Conservation (phyloP, 495 filamentous ascomycete genomes). For the Lepidopterella palustris region DNA sequence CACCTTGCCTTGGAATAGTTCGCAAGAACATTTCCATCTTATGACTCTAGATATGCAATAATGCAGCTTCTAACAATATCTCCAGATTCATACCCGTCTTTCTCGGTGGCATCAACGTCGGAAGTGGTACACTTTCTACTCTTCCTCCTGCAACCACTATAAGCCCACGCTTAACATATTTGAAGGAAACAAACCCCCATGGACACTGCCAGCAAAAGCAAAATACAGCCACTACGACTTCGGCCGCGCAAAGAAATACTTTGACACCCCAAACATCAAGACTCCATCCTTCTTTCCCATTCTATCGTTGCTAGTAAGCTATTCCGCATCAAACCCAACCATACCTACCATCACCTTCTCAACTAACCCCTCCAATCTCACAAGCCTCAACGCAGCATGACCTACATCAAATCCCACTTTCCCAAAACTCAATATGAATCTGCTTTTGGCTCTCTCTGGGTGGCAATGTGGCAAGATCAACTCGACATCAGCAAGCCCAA, state of each 20-base stretch:
- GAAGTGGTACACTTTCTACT: conserved; percentile 48
- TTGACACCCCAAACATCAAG: conserved; percentile 42
- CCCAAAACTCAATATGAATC: conserved; percentile 35
- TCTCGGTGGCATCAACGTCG: conserved; percentile 64
- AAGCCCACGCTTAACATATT: background rate
- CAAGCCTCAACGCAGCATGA: conserved; percentile 59
- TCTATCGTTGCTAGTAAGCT: conserved; percentile 41
- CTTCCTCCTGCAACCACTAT: background rate
- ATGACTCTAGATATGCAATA: too few species aligned
- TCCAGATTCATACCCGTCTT: conserved; percentile 61
- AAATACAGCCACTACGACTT: conserved; percentile 49
- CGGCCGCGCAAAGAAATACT: conserved; percentile 49
- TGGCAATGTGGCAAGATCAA: conserved; percentile 43
- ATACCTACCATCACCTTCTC: background rate
- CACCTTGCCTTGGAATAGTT: background rate
- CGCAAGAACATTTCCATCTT: background rate
- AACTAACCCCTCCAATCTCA: background rate
- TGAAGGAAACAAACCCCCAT: conserved; percentile 66
- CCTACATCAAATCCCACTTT: conserved; percentile 50
- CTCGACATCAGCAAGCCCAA: conserved; percentile 47
- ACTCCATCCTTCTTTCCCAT: conserved; percentile 50
- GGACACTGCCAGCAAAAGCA: conserved; percentile 61
- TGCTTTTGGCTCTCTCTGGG: conserved; percentile 43
- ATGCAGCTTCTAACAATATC: background rate
- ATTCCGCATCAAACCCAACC: too few species aligned